Percentiles rank a stretch among this genome's conserved stretches.
Conservation (phyloP, 257 asterid species). For the Salvia miltiorrhiza region DNA sequence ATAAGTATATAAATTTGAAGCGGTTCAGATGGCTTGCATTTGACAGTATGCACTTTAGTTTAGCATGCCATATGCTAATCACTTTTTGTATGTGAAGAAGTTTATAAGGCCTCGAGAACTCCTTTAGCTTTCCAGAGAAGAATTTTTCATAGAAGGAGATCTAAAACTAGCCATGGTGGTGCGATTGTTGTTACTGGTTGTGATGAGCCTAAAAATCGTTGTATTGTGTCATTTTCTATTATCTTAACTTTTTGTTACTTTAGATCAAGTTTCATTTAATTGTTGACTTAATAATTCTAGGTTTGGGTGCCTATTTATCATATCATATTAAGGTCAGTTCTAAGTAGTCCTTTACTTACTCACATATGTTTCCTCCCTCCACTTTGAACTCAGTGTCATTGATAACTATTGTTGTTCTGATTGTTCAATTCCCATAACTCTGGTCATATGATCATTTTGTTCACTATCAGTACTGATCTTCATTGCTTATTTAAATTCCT, state of each 20-base stretch:
- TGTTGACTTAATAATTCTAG: background rate
- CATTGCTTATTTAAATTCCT: constrained; percentile 15
- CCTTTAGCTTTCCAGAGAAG: background rate
- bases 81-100: too few relatives aligned
- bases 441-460: background rate
- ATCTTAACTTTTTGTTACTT: background rate
- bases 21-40: too few relatives aligned
- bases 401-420: background rate
- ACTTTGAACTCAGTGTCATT: background rate
- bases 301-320: background rate
- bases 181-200: background rate
- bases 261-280: background rate
- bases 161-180: background rate
- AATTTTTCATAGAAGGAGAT: background rate
- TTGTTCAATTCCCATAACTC: background rate
- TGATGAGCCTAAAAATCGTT: background rate
- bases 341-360: background rate
- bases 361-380: background rate
- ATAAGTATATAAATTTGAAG: too few relatives aligned
- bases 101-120: background rate
- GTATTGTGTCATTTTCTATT: background rate
- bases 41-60: too few relatives aligned
- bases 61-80: too few relatives aligned
- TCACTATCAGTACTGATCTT: background rate
- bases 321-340: background rate